phyloP scores from a whole-genome alignment of 441 rosid species.

The Hypseocharis bilobata region DNA sequence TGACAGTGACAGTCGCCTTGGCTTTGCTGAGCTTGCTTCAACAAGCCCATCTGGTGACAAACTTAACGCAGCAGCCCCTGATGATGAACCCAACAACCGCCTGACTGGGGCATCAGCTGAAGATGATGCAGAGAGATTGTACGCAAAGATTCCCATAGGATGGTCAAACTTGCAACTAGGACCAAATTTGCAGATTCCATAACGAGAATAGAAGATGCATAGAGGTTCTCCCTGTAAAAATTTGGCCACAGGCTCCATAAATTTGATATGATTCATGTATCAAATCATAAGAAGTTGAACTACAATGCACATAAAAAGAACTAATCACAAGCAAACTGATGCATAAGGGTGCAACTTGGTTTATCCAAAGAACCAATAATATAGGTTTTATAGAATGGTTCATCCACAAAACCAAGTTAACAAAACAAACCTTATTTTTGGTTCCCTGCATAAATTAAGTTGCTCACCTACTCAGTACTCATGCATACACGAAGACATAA shows the following conservation, averaged over 20 bases:
- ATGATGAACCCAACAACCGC: slow-evolving; percentile 43
- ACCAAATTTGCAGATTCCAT: slow-evolving; percentile 98
- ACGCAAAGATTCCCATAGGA: slow-evolving; percentile 76
- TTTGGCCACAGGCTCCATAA: slow-evolving; percentile 20
- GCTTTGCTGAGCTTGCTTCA: slow-evolving; percentile 48
- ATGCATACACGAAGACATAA: neutral
- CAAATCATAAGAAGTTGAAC: slow-evolving; percentile 1
- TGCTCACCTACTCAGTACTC: no score
- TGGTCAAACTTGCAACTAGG: slow-evolving; percentile 99
- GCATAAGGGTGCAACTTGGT: no score
- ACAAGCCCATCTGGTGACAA: slow-evolving; percentile 59
- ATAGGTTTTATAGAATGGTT: no score
- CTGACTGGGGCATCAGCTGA: slow-evolving; percentile 49
- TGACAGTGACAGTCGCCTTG: slow-evolving; percentile 57
- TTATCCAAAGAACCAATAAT: no score
- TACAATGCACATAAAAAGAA: neutral
- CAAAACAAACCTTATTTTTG: no score
- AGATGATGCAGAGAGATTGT: slow-evolving; percentile 53
- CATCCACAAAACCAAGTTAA: no score
- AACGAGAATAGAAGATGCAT: slow-evolving; percentile 87
- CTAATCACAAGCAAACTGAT: no score
- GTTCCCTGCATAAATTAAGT: no score
- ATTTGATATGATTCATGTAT: slow-evolving; percentile 12
- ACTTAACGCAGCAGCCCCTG: slow-evolving; percentile 40
- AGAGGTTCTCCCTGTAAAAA: slow-evolving; percentile 75